Percentiles rank a stretch among this genome's conserved stretches.
Conservation (phyloP, 768 basidiomycete species). For the Termitomyces titanicus region DNA sequence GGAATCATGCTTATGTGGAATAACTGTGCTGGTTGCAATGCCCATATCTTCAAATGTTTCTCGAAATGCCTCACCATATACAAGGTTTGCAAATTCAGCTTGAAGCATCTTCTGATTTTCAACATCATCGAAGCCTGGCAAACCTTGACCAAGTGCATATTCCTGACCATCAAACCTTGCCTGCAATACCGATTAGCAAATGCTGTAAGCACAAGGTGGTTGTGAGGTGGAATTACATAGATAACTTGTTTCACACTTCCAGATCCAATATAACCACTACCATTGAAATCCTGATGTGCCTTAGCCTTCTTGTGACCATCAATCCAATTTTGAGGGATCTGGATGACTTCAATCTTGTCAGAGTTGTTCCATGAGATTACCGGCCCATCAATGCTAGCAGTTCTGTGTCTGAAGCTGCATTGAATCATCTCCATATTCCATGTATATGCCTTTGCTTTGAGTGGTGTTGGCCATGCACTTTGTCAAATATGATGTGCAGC, state of each 20-base stretch:
- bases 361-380: background rate
- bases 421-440: background rate
- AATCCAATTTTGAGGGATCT: background rate
- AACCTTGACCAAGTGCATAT: constrained; percentile 13
- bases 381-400: background rate
- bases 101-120: constrained; percentile 2
- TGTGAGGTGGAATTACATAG: no score
- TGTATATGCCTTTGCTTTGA: background rate
- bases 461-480: background rate
- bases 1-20: background rate
- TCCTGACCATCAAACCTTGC: no score
- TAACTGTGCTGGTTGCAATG: background rate
- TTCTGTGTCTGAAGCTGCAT: background rate
- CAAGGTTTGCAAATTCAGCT: constrained; percentile 14
- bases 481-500: background rate
- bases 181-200: no score
- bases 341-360: background rate
- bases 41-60: constrained; percentile 10
- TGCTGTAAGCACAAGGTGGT: no score
- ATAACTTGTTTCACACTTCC: background rate
- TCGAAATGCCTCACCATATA: constrained; percentile 8
- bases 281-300: background rate
- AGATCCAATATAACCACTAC: background rate
- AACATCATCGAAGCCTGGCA: background rate
- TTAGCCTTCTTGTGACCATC: background rate